Evolutionary conservation across 768 basidiomycete genomes (phyloP).

Genomic region (Clitopilus hobsonii): DNA sequence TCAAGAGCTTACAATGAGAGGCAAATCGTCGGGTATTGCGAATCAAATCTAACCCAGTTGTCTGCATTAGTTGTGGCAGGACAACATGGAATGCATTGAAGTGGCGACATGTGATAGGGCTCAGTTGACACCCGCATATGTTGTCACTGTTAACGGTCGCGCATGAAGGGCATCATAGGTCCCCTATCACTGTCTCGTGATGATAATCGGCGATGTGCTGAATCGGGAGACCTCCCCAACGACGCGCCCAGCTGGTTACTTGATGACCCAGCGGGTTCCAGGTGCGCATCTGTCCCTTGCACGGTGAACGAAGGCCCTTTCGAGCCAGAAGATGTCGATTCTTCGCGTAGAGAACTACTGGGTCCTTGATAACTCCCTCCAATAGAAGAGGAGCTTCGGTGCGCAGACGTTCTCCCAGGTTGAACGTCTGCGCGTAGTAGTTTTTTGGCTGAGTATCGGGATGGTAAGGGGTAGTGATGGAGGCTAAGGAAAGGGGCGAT

Average conservation of each 20-base stretch:
- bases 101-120: neutral
- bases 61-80: neutral
- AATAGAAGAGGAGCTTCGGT: constrained; percentile 28
- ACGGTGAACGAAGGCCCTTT: constrained; percentile 10
- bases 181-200: neutral
- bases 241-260: constrained; percentile 4
- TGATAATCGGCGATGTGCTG: neutral
- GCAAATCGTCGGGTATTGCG: neutral
- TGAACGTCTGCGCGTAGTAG: constrained; percentile 74
- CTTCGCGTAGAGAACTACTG: constrained; percentile 29
- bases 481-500: constrained; percentile 33
- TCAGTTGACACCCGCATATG: neutral
- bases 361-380: constrained; percentile 23
- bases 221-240: neutral
- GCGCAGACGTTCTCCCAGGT: constrained; percentile 79
- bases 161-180: neutral
- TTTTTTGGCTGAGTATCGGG: constrained; percentile 62
- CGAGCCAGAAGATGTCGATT: constrained; percentile 4
- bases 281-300: constrained; percentile 20
- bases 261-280: constrained; percentile 16
- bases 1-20: neutral
- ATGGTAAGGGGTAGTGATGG: constrained; percentile 36
- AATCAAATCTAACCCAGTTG: neutral
- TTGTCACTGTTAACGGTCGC: neutral
- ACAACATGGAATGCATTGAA: neutral